Evolutionary conservation across 768 basidiomycete species (phyloP).

Genomic region (Xanthoconium stramineum): DNA sequence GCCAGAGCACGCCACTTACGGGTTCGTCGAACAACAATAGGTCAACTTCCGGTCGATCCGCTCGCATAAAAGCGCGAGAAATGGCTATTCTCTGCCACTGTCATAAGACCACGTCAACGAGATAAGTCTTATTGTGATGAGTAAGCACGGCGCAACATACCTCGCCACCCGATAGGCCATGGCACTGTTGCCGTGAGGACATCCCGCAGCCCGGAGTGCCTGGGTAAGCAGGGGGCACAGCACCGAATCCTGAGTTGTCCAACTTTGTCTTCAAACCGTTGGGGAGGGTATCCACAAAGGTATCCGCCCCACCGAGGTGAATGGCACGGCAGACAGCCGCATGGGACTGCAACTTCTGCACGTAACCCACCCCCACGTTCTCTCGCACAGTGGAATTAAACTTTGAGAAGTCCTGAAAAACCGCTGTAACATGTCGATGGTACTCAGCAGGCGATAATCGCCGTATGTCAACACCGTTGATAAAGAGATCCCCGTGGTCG

Average conservation of each 20-base stretch:
- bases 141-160: slow-evolving; percentile 38
- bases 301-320: slow-evolving; percentile 65
- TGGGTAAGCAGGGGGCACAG: slow-evolving; percentile 34
- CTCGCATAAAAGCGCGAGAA: slow-evolving; percentile 84
- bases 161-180: slow-evolving; percentile 84
- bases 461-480: slow-evolving; percentile 71
- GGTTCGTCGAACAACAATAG: slow-evolving; percentile 85
- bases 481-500: slow-evolving; percentile 59
- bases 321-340: slow-evolving; percentile 63
- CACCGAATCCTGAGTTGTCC: slow-evolving; percentile 59
- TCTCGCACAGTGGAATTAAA: slow-evolving; percentile 75
- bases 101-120: slow-evolving; percentile 14
- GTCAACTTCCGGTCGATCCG: slow-evolving; percentile 70
- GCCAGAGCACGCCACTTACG: slow-evolving; percentile 38
- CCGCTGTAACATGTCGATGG: slow-evolving; percentile 71
- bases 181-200: slow-evolving; percentile 37
- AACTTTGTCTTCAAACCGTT: slow-evolving; percentile 72
- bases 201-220: slow-evolving; percentile 31
- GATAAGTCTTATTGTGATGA: slow-evolving; percentile 13
- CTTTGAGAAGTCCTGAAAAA: slow-evolving; percentile 84
- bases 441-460: slow-evolving; percentile 64
- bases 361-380: slow-evolving; percentile 82
- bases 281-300: slow-evolving; percentile 62
- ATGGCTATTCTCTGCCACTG: slow-evolving; percentile 89
- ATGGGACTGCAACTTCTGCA: slow-evolving; percentile 57